Evolutionary conservation across 2,329 filamentous ascomycete species (phyloP).

Genomic region (Cylindrodendrum hubeiense): DNA sequence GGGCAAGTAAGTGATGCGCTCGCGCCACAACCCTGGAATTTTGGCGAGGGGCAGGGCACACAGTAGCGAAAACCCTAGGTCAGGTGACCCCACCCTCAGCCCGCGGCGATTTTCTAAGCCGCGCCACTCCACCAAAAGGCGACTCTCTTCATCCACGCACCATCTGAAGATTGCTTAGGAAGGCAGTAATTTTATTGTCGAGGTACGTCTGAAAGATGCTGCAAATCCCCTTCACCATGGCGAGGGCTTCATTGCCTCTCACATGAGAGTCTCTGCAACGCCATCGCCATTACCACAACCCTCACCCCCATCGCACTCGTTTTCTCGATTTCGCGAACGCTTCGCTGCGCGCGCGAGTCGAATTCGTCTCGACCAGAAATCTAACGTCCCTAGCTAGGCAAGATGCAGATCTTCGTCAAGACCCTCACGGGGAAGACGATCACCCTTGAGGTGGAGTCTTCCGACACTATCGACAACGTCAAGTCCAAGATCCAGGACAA

Average conservation of each 20-base stretch:
- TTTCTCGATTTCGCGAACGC: constrained; percentile 22
- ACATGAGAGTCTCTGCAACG: constrained; percentile 49
- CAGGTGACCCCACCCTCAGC: constrained; percentile 44
- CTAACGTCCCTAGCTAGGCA: constrained; percentile 66
- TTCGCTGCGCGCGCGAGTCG: constrained; percentile 20
- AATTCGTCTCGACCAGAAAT: constrained; percentile 38
- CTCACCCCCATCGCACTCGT: constrained; percentile 15
- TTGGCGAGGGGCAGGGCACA: constrained; percentile 32
- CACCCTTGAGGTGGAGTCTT: constrained; percentile 99
- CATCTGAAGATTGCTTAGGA: constrained; percentile 74
- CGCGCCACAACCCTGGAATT: constrained; percentile 7
- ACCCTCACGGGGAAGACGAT: constrained; percentile 99
- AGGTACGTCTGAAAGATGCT: constrained; percentile 71
- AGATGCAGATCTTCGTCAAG: constrained; percentile 84
- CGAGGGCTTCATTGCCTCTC: constrained; percentile 47
- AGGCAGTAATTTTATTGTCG: constrained; percentile 71
- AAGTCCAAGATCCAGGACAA: constrained; percentile 99
- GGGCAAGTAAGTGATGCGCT: constrained; percentile 32
- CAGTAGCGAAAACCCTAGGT: constrained; percentile 43
- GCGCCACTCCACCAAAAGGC: constrained; percentile 47
- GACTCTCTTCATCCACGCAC: constrained; percentile 53
- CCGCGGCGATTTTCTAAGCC: constrained; percentile 43
- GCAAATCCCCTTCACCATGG: constrained; percentile 46
- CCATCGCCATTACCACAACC: constrained; percentile 18
- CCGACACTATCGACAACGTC: constrained; percentile 99